A percentile compares a stretch with the other conserved stretches of the same genome.
These are phyloP conservation scores for Morella rubra DNA, from an alignment of 306 rosid genomes.

Conservation along the genomic window DNA sequence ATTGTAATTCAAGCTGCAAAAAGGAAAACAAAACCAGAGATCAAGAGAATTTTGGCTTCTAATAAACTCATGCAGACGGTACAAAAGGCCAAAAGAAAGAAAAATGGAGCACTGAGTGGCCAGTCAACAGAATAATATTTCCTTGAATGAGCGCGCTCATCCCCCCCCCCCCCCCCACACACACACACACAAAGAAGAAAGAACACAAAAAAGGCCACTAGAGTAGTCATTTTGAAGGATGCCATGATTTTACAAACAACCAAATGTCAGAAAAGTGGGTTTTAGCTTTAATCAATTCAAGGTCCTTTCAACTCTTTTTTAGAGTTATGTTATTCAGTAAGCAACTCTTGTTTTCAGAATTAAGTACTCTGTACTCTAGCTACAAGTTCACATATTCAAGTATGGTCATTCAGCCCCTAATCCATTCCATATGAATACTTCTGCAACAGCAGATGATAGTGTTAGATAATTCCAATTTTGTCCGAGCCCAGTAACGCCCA, in stretches of 20 bases:
- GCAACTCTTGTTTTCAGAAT: background rate
- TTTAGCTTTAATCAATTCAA: background rate
- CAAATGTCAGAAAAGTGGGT: background rate
- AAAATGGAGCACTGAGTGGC: background rate
- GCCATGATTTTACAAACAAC: background rate
- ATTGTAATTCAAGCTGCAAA: constrained; percentile 74
- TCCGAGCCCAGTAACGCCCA: background rate
- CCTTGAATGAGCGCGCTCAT: background rate
- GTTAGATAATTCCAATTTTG: background rate
- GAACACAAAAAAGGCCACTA: background rate
- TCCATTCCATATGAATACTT: background rate
- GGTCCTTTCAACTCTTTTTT: background rate
- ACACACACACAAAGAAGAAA: background rate
- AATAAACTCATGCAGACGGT: background rate
- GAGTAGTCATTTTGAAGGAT: background rate
- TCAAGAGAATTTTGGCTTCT: background rate
- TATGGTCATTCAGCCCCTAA: background rate
- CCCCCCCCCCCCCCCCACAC: background rate
- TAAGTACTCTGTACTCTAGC: background rate
- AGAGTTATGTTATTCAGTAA: too few species aligned
- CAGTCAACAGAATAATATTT: background rate
- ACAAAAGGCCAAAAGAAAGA: background rate
- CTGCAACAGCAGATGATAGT: background rate
- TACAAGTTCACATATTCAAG: background rate
- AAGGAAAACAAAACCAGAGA: constrained; percentile 8